Percentiles rank a stretch among this genome's conserved stretches.
Evolutionary conservation across 768 basidiomycete genomes (phyloP).

Genomic region (Auriscalpium vulgare): DNA sequence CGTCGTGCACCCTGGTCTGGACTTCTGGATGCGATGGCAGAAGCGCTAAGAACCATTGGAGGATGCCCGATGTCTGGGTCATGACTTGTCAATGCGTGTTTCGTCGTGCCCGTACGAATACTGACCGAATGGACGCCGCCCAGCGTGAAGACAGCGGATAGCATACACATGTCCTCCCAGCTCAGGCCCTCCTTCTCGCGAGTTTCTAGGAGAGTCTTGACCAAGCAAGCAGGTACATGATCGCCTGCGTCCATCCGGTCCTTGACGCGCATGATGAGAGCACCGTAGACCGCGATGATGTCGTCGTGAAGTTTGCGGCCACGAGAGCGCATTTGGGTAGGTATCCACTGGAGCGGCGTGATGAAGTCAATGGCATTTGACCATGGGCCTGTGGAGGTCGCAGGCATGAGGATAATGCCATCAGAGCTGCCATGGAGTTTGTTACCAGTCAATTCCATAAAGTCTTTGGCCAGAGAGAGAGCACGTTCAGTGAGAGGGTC

Average conservation of each 20-base stretch:
- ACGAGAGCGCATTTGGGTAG: constrained; percentile 29
- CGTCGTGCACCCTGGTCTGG: constrained; percentile 21
- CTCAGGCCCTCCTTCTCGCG: constrained; percentile 23
- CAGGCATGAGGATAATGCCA: background rate
- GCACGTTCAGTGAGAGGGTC: constrained; percentile 31
- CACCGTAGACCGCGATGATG: constrained; percentile 25
- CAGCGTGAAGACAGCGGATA: constrained; percentile 26
- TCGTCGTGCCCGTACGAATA: background rate
- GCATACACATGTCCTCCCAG: constrained; percentile 27
- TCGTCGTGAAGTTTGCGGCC: constrained; percentile 31
- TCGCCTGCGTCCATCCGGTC: constrained; percentile 24
- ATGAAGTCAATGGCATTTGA: constrained; percentile 41
- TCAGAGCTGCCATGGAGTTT: background rate
- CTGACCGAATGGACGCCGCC: constrained; percentile 29
- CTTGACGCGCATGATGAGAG: constrained; percentile 23
- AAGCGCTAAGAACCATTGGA: constrained; percentile 24
- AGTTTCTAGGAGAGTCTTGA: constrained; percentile 24
- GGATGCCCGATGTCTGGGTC: constrained; percentile 25
- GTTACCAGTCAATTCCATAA: constrained; percentile 29
- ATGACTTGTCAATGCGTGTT: background rate
- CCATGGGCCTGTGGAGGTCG: constrained; percentile 25
- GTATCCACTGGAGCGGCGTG: constrained; percentile 32
- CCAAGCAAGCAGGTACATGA: constrained; percentile 27
- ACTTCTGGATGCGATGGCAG: constrained; percentile 19
- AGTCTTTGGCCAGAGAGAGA: constrained; percentile 34